Conservation (phyloP, 2,329 filamentous ascomycete species). For the Leptographium procerum region DNA sequence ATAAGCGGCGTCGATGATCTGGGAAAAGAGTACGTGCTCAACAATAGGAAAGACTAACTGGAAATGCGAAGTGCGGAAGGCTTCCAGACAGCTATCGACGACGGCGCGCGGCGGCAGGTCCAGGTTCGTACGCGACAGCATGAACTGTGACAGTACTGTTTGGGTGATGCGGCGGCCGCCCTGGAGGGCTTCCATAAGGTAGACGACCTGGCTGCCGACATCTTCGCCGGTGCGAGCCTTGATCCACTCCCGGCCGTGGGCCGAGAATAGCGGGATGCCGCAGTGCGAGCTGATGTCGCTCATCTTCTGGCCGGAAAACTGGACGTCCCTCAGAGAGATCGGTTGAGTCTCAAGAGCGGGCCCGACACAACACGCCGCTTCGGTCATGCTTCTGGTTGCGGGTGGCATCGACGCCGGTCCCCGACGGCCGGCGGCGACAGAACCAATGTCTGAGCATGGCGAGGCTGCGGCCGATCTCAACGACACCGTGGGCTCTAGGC, state of each 20-base stretch:
- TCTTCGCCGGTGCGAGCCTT: conserved; percentile 27
- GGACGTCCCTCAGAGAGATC: conserved; percentile 25
- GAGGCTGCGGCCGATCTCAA: background rate
- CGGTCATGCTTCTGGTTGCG: background rate
- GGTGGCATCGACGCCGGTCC: background rate
- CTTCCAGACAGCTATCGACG: conserved; percentile 19
- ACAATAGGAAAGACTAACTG: conserved; percentile 36
- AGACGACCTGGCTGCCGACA: conserved; percentile 13
- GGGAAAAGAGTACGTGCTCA: conserved; percentile 32
- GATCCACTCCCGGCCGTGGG: conserved; percentile 36
- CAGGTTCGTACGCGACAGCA: background rate
- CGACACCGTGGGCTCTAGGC: background rate
- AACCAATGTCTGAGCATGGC: background rate
- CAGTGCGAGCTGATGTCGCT: conserved; percentile 34
- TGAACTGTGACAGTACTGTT: background rate
- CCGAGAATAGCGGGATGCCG: conserved; percentile 37
- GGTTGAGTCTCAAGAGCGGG: background rate
- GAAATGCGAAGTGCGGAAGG: conserved; percentile 24
- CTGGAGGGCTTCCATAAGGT: conserved; percentile 13
- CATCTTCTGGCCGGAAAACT: conserved; percentile 35
- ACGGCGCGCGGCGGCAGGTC: conserved; percentile 2
- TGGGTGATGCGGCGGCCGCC: background rate
- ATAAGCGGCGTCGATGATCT: conserved; percentile 35
- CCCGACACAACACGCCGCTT: background rate
- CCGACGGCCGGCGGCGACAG: background rate